These are phyloP conservation scores for Phlegmacium glaucopus DNA, from an alignment of 768 basidiomycete species.

Conservation along the genomic window DNA sequence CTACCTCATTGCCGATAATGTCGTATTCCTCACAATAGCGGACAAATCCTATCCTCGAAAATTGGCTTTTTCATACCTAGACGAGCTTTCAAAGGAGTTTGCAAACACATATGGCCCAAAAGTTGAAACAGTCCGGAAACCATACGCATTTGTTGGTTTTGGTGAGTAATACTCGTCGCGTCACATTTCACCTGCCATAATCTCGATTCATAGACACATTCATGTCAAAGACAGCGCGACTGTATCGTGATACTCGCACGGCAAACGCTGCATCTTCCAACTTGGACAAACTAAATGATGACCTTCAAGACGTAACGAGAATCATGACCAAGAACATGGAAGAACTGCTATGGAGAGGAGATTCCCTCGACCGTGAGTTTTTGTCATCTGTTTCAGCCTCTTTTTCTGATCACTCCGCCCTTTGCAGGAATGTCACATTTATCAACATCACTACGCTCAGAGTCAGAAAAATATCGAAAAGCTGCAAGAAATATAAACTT, in stretches of 20 bases:
- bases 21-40: conserved; percentile 91
- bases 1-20: conserved; percentile 93
- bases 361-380: conserved; percentile 87
- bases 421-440: conserved; percentile 90
- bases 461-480: conserved; percentile 97
- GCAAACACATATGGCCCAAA: conserved; percentile 88
- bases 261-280: conserved; percentile 67
- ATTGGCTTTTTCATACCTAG: conserved; percentile 95
- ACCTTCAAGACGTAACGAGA: conserved; percentile 94
- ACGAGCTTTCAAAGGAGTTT: conserved; percentile 97
- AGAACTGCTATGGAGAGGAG: conserved; percentile 96
- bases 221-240: conserved; percentile 94
- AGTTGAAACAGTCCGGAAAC: conserved; percentile 88
- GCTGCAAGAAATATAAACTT: conserved; percentile 93
- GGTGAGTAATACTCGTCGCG: conserved; percentile 48
- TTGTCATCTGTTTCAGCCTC: neutral
- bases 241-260: conserved; percentile 93
- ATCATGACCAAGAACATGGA: conserved; percentile 99
- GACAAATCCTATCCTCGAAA: conserved; percentile 98
- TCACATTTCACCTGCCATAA: conserved; percentile 1
- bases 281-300: conserved; percentile 89
- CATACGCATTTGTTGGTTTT: conserved; percentile 99
- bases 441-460: conserved; percentile 89
- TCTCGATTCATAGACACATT: conserved; percentile 77
- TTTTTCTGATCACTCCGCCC: neutral